Conservation (phyloP, 2,329 filamentous ascomycete genomes). For the Beauveria sp. region DNA sequence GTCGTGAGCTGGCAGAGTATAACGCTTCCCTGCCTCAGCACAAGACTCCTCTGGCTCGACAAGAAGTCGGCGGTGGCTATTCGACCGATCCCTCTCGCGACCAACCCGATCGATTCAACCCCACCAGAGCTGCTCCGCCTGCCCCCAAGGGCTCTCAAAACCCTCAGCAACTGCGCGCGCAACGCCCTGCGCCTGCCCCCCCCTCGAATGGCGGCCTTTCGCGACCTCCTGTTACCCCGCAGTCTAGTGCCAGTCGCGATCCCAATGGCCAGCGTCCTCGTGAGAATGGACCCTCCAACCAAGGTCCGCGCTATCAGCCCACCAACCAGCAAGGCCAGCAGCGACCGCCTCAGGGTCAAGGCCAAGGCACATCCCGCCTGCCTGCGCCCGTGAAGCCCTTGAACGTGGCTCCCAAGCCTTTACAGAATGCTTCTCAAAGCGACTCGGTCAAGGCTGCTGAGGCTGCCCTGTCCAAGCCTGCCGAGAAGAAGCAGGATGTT, state of each 20-base stretch:
- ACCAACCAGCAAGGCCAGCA: constrained; percentile 44
- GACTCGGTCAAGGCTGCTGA: constrained; percentile 86
- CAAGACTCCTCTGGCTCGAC: constrained; percentile 73
- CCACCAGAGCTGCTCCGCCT: constrained; percentile 74
- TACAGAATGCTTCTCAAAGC: constrained; percentile 36
- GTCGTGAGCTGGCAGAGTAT: constrained; percentile 77
- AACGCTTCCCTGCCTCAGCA: constrained; percentile 82
- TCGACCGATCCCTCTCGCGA: constrained; percentile 25
- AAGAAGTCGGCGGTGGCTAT: constrained; percentile 66
- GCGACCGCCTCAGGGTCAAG: constrained; percentile 37
- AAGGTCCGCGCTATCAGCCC: constrained; percentile 51
- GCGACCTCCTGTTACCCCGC: constrained; percentile 41
- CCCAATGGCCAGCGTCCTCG: constrained; percentile 36
- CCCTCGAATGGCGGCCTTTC: constrained; percentile 34
- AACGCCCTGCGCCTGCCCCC: constrained; percentile 74
- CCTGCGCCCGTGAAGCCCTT: constrained; percentile 68
- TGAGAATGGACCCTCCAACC: constrained; percentile 37
- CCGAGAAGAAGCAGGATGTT: constrained; percentile 81
- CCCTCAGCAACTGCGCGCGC: constrained; percentile 54
- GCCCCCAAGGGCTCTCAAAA: constrained; percentile 58
- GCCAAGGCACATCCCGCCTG: constrained; percentile 32
- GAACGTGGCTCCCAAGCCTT: constrained; percentile 65
- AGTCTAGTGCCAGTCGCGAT: constrained; percentile 42
- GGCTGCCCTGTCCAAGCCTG: constrained; percentile 79
- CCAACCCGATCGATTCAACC: constrained; percentile 68